A percentile compares a stretch with the other conserved stretches of the same genome.
Evolutionary conservation across 2,329 filamentous ascomycete genomes (phyloP).

Genomic region (Dactylellina haptotyla): DNA sequence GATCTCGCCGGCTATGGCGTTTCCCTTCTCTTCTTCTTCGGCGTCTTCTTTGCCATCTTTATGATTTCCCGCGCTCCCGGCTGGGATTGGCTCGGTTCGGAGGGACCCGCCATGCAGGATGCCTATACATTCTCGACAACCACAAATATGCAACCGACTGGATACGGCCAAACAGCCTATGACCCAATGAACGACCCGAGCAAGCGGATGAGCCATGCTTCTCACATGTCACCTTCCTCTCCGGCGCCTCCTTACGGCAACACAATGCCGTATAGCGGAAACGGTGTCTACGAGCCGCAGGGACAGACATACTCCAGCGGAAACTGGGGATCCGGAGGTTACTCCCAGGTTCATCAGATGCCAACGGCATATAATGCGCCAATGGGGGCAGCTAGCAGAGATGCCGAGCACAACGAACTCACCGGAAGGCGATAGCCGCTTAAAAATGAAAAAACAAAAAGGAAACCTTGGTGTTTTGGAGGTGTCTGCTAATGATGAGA

Average conservation of each 20-base stretch:
- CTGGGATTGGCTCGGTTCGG: conserved; percentile 37
- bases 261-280: conserved; percentile 39
- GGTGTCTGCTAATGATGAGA: no score
- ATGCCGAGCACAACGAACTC: conserved; percentile 15
- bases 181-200: conserved; percentile 22
- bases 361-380: conserved; percentile 34
- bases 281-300: conserved; percentile 33
- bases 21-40: conserved; percentile 29
- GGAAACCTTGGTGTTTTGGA: no score
- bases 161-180: conserved; percentile 18
- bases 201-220: conserved; percentile 35
- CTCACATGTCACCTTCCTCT: conserved; percentile 17
- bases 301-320: conserved; percentile 24
- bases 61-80: conserved; percentile 32
- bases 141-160: background rate
- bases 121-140: conserved; percentile 1
- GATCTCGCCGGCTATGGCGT: conserved; percentile 25
- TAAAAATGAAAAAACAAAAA: conserved; percentile 7
- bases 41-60: conserved; percentile 34
- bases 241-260: conserved; percentile 34
- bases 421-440: conserved; percentile 30
- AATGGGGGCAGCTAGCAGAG: conserved; percentile 36
- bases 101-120: conserved; percentile 3
- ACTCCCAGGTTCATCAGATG: conserved; percentile 34
- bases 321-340: conserved; percentile 23